Percentiles rank a stretch among this genome's conserved stretches.
Evolutionary conservation across 371 early-diverging fungal genomes (phyloP).

Genomic region (Mucor racemosus): DNA sequence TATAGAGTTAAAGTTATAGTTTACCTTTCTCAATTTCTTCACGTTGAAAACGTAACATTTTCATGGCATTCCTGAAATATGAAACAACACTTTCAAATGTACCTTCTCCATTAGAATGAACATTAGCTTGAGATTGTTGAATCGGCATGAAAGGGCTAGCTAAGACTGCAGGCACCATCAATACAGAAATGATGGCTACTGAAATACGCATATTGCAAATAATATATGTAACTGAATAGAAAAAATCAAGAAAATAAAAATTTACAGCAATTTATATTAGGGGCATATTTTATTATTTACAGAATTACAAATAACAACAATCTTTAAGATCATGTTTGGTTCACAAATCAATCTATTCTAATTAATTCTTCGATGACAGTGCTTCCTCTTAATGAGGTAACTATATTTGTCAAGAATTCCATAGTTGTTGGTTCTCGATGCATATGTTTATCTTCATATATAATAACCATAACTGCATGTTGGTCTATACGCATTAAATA

Average conservation of each 20-base stretch:
- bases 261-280: not conserved
- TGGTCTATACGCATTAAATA: constrained; percentile 63
- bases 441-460: constrained; percentile 62
- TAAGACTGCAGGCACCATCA: not conserved
- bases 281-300: constrained; percentile 9
- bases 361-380: constrained; percentile 46
- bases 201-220: not conserved
- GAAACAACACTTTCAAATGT: not conserved
- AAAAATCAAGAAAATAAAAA: not conserved
- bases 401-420: constrained; percentile 57
- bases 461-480: constrained; percentile 61
- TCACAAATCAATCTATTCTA: constrained; percentile 24
- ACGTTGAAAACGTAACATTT: not conserved
- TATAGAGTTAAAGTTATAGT: not conserved
- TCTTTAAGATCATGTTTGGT: not conserved
- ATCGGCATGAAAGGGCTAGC: not conserved
- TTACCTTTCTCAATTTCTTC: not conserved
- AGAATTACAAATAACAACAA: not conserved
- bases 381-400: constrained; percentile 42
- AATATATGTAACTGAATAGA: not conserved
- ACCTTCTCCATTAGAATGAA: not conserved
- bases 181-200: not conserved
- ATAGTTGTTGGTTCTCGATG: constrained; percentile 54
- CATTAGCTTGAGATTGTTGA: not conserved
- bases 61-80: not conserved